Evolutionary conservation across 495 filamentous ascomycete species (phyloP).

Genomic region (Neurospora sp.): DNA sequence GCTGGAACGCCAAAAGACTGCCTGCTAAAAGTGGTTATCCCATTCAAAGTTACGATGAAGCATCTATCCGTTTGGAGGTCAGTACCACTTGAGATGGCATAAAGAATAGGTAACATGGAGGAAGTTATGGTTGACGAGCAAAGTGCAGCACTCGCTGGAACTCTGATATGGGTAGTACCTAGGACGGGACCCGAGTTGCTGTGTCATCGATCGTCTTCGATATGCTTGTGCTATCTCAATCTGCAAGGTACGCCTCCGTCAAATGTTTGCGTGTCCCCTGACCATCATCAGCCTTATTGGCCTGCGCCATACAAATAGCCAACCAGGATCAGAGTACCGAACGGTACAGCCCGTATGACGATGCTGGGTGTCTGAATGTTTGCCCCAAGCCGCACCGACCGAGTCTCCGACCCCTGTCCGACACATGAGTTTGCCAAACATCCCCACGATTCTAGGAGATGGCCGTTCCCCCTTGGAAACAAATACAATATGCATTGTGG

Average conservation of each 20-base stretch:
- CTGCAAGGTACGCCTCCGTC: neutral
- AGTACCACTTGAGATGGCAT: too few species aligned
- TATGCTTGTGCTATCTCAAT: too few species aligned
- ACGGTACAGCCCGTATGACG: neutral
- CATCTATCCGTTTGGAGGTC: too few species aligned
- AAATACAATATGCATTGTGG: neutral
- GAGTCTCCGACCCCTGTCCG: neutral
- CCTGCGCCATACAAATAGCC: neutral
- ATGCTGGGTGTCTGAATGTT: neutral
- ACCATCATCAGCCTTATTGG: neutral
- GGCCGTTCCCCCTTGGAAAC: neutral
- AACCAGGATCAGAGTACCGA: neutral
- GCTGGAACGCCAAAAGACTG: too few species aligned
- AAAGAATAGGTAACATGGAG: too few species aligned
- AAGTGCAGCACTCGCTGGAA: too few species aligned
- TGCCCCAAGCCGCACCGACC: neutral
- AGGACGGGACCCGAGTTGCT: neutral
- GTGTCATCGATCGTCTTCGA: neutral
- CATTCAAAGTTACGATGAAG: too few species aligned
- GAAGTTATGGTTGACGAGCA: too few species aligned
- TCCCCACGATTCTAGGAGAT: neutral
- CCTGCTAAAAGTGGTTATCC: too few species aligned
- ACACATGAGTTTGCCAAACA: neutral
- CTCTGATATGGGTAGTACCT: too few species aligned
- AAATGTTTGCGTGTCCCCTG: neutral